Base-by-base conservation (phyloP, 352 stramenopile genomes). In the Thalassiosira allenii region DNA sequence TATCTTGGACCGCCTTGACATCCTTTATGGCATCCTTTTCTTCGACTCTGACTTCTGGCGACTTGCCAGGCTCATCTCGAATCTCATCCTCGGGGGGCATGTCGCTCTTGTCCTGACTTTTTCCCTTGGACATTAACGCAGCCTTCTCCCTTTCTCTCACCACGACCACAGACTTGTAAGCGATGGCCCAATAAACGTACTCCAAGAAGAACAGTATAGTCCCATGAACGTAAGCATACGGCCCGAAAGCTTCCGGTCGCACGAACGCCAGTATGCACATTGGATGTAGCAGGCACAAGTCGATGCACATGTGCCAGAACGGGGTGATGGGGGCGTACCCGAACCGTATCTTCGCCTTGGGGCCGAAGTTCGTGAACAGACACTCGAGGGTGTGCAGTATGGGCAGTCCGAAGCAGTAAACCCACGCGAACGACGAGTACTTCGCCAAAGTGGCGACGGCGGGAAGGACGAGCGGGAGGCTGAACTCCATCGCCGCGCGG, bases 181-280 rank as follows among this genome's bases (percentile, higher is more conserved):
- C 53, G 34, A 32, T 25, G 5, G 53, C 53, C 53, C 53, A 62
- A 34, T 62, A 62, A n/a, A 62, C 34, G 23, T n/a, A 62, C 23
- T 23, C 12, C 5, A 62, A 25, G 23, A 62, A 25, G 12, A 62
- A 17, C 25, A 62, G 53, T 20, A 62, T 32, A 5, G 25, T 25
- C 12, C 53, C 53, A 4, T 62, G 53, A 12, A n/a, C 11, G 32
- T 62, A 62, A 27, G 53, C 53, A 5, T 34, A 32, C 17, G n/a
- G n/a, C 9, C 53, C 53, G 32, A 40, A 62, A 14, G 11, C 6
- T 6, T 5, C 12, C 25, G 53, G 53, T n/a, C 53, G 34, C 3
- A 62, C 25, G 23, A 62, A 62, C n/a, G 25, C 25, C n/a, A 32
- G 11, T 5, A 62, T 62, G 53, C 12, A 33, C 25, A 62, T 33